These are phyloP conservation scores for Amylostereum areolatum DNA, from an alignment of 1,284 basidiomycete species.

Conservation along the genomic window DNA sequence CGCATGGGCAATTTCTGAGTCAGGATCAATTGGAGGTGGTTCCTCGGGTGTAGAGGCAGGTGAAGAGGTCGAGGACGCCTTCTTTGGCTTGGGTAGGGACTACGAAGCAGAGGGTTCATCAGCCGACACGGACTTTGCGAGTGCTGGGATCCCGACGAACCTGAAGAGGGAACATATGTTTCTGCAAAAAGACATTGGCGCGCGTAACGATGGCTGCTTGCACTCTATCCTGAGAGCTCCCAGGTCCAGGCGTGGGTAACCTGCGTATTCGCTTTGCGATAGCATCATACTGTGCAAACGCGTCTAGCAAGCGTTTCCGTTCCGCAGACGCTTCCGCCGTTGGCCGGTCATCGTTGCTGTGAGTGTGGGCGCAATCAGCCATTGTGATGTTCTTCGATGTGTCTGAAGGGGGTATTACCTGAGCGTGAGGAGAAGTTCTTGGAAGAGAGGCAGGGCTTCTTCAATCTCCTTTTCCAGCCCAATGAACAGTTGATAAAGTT, in stretches of 20 bases:
- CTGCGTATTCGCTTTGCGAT: constrained; percentile 79
- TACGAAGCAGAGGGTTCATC: constrained; percentile 20
- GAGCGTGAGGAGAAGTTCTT: constrained; percentile 55
- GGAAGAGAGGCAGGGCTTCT: constrained; percentile 62
- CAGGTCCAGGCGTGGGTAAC: constrained; percentile 56
- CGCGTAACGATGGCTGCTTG: constrained; percentile 77
- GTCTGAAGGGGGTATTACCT: constrained; percentile 29
- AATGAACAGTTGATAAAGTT: constrained; percentile 74
- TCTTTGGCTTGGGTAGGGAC: constrained; percentile 55
- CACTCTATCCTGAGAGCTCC: constrained; percentile 77
- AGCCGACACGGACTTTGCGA: constrained; percentile 1
- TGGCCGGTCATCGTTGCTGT: constrained; percentile 49
- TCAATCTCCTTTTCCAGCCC: constrained; percentile 75
- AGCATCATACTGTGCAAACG: constrained; percentile 85
- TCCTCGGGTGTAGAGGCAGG: constrained; percentile 17
- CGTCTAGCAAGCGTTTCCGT: constrained; percentile 76
- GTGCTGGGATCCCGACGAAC: constrained; percentile 26
- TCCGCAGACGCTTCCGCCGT: constrained; percentile 63
- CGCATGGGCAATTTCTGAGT: constrained; percentile 62
- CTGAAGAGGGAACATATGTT: constrained; percentile 83
- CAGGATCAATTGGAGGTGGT: constrained; percentile 44
- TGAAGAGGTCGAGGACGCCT: constrained; percentile 16
- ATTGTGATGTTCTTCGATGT: neutral
- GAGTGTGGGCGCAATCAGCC: constrained; percentile 18
- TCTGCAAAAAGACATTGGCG: constrained; percentile 80